Evolutionary conservation across 306 rosid species (phyloP).

Genomic region (Senna tora): DNA sequence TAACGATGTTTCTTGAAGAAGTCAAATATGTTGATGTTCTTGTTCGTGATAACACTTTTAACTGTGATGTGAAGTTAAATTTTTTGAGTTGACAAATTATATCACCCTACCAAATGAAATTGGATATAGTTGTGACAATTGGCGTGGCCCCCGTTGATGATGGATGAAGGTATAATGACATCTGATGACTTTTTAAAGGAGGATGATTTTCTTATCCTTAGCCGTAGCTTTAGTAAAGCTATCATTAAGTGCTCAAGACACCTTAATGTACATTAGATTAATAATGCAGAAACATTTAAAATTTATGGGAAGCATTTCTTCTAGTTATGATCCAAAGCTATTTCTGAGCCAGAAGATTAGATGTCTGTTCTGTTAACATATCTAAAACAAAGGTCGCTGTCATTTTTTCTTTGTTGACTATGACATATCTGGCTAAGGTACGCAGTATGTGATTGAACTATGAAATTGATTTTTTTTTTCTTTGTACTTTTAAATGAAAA

Average conservation of each 20-base stretch:
- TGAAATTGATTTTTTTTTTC: neutral
- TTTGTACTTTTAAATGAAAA: no score
- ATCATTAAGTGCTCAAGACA: neutral
- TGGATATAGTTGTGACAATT: slow-evolving; percentile 41
- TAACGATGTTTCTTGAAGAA: slow-evolving; percentile 60
- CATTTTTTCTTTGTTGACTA: neutral
- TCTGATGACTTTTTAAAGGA: slow-evolving; percentile 36
- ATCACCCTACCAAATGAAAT: slow-evolving; percentile 39
- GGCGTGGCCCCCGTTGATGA: slow-evolving; percentile 36
- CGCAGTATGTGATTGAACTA: neutral
- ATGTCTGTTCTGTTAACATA: neutral
- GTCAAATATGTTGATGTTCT: slow-evolving; percentile 55
- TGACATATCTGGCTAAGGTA: neutral
- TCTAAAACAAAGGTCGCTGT: neutral
- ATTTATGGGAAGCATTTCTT: neutral
- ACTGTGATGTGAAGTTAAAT: slow-evolving; percentile 56
- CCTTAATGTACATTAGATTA: neutral
- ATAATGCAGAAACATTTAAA: slow-evolving; percentile 8
- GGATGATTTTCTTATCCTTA: slow-evolving; percentile 32
- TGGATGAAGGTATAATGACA: slow-evolving; percentile 36
- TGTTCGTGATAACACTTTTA: slow-evolving; percentile 45
- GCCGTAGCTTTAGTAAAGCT: slow-evolving; percentile 28
- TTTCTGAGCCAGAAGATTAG: neutral
- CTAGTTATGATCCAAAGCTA: neutral
- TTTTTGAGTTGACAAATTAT: slow-evolving; percentile 47